Evolutionary conservation across 1,284 basidiomycete genomes (phyloP), one percentile per base, ranked within the genome.

Genomic region (Puccinia coronata): DNA sequence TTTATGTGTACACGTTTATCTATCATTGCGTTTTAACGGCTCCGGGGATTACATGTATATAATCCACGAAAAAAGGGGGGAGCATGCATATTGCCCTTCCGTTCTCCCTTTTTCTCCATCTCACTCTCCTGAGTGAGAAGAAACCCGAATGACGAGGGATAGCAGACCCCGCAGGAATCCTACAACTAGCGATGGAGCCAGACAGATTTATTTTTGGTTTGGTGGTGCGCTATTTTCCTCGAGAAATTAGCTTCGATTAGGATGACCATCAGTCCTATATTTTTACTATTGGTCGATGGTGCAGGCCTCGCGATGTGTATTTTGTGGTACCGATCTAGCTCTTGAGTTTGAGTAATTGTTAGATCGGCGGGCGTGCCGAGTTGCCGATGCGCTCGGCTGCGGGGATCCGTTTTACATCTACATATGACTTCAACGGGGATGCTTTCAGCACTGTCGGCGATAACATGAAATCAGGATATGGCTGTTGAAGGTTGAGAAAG

Each of bases 11-110:
- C 36, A 36, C 43, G 36, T 65, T 41, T 47, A 67, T 65, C 63
- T 65, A 67, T 67, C 63, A 47, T 16, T 67, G 20, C n/a, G 63
- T 67, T 67, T 67, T n/a, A 3, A 67, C 41, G 63, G 63, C 41
- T 67, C 63, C 63, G 63, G 63, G n/a, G 51, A 12, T 12, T 20
- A 67, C 31, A n/a, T n/a, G n/a, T n/a, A n/a, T n/a, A n/a, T n/a
- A n/a, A n/a, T 67, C 34, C 14, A 4, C 39, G 47, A 67, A 47
- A 67, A 47, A 47, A 67, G 4, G 18, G 8, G n/a, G n/a, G 16
- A 12, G 23, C n/a, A 28, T 59, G 25, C 28, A 59, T 28, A 28
- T 28, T 59, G 55, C 55, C 25, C 55, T 59, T 59, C 55, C 55
- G 55, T 53, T 11, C 20, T 47, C n/a, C n/a, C 43, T 47, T 47